Base-by-base conservation (phyloP, 495 filamentous ascomycete genomes). In the Daldinia bambusicola region DNA sequence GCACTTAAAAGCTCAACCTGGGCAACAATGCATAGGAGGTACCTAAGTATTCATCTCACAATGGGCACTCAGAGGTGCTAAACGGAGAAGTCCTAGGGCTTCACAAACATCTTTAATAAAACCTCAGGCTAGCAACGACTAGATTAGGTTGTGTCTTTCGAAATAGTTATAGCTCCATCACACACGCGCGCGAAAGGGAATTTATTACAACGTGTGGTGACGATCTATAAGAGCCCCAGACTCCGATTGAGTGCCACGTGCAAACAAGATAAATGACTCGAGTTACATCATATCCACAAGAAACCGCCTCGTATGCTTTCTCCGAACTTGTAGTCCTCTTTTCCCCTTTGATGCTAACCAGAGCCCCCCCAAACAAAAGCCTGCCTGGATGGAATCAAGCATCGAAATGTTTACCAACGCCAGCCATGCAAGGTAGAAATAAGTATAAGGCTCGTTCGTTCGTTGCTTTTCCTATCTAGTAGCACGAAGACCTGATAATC, bases 391-490 rank as follows among this genome's bases (percentile, higher is more conserved):
- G 37, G 57, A 59, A 65, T 37, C 36, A 55, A 53, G 53, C 61
- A 59, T 66, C 66, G 38, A 67, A 69, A 51, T 68, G 40, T 69
- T 67, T 63, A 74, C 67, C 63, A 74, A 74, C 71, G 62, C 71
- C 71, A 63, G 67, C 66, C 67, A 74, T 74, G 71, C 71, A 74
- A 61, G 62, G 55, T 70, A 52, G 14, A 61, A 64, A 55, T 60
- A 61, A 64, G 60, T 60, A 69, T 57, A 62, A 32, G 61, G 48
- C 60, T 66, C 71, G 70, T 63, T 69, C 71, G 70, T 63, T 66
- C 60, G 43, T 69, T 66, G 61, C 66, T 67, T 53, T 60, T 57
- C 59, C 62, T 70, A 53, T 53, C 36, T 56, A 63, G 59, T 70
- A 50, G 66, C 59, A 30, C 45, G 63, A 61, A 63, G 51, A 61